These are phyloP conservation scores for Phylloboletellus chloephorus DNA, from an alignment of 1,284 basidiomycete genomes.

Conservation along the genomic window DNA sequence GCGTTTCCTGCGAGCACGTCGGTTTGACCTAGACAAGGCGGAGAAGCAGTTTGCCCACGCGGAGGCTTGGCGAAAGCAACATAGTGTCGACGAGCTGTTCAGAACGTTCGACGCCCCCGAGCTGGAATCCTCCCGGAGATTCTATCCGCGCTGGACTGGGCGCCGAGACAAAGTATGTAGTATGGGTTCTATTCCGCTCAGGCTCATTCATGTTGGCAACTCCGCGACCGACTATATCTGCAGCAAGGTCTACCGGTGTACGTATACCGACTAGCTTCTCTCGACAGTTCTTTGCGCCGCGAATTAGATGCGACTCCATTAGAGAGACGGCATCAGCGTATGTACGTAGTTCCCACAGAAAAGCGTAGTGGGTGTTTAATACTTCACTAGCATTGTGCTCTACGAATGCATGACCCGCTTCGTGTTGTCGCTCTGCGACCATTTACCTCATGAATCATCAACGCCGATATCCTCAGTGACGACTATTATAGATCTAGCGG, in stretches of 20 bases:
- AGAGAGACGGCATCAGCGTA: constrained; percentile 59
- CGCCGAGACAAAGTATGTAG: constrained; percentile 58
- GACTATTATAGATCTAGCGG: constrained; percentile 69
- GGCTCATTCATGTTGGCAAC: not conserved
- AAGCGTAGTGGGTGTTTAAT: not conserved
- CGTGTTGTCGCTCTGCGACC: constrained; percentile 57
- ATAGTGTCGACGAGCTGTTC: constrained; percentile 59
- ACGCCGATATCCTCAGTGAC: constrained; percentile 60
- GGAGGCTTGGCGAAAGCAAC: constrained; percentile 58
- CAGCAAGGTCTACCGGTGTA: constrained; percentile 68
- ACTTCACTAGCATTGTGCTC: constrained; percentile 41
- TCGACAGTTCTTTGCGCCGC: constrained; percentile 48
- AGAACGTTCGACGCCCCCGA: constrained; percentile 53
- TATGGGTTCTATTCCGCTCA: not conserved
- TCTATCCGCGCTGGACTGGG: constrained; percentile 77
- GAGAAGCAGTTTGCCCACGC: constrained; percentile 63
- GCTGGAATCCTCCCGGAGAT: constrained; percentile 53
- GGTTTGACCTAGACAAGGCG: constrained; percentile 57
- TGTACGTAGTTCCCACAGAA: constrained; percentile 43
- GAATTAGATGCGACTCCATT: constrained; percentile 52
- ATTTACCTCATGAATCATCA: constrained; percentile 50
- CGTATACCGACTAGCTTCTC: constrained; percentile 61
- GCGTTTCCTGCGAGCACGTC: constrained; percentile 70
- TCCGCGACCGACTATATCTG: not conserved
- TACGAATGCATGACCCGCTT: constrained; percentile 67